These are phyloP conservation scores for Dioscorea dumetorum DNA, from an alignment of 106 monocot species.

Conservation along the genomic window DNA sequence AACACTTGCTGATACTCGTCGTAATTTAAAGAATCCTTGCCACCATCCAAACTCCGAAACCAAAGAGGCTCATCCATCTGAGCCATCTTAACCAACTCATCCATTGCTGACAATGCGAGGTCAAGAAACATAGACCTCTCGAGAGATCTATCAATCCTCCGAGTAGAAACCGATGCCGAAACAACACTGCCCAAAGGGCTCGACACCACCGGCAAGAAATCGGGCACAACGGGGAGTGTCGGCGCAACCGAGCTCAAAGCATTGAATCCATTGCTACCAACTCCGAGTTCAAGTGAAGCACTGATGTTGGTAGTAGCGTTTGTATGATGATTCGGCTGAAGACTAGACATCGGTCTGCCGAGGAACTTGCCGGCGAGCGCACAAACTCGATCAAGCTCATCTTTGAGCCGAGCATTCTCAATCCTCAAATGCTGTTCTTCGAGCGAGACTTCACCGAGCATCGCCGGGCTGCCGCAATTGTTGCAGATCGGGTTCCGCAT, in stretches of 20 bases:
- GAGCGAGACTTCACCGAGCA: conserved; percentile 56
- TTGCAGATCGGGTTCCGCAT: conserved; percentile 72
- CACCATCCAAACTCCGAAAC: conserved; percentile 27
- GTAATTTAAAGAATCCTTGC: conserved; percentile 37
- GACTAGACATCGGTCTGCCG: conserved; percentile 34
- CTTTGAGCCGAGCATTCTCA: conserved; percentile 85
- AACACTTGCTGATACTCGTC: conserved; percentile 51
- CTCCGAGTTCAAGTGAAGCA: conserved; percentile 49
- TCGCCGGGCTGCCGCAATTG: conserved; percentile 67
- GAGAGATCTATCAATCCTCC: conserved; percentile 27
- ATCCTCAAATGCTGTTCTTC: conserved; percentile 77
- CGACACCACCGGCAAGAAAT: conserved; percentile 19
- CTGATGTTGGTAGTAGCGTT: conserved; percentile 16
- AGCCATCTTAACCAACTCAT: conserved; percentile 82
- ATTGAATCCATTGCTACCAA: conserved; percentile 32
- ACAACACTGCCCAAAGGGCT: conserved; percentile 21
- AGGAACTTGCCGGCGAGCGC: conserved; percentile 63
- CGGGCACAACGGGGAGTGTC: conserved; percentile 16
- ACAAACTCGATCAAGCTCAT: conserved; percentile 76
- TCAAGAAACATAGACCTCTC: conserved; percentile 63
- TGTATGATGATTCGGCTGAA: too few species aligned
- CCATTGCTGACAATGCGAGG: conserved; percentile 70
- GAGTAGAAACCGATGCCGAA: conserved; percentile 12
- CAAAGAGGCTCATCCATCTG: conserved; percentile 72
- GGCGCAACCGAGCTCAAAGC: conserved; percentile 19